Conservation (phyloP, 768 basidiomycete genomes). For the Phanerochaete sordida region DNA sequence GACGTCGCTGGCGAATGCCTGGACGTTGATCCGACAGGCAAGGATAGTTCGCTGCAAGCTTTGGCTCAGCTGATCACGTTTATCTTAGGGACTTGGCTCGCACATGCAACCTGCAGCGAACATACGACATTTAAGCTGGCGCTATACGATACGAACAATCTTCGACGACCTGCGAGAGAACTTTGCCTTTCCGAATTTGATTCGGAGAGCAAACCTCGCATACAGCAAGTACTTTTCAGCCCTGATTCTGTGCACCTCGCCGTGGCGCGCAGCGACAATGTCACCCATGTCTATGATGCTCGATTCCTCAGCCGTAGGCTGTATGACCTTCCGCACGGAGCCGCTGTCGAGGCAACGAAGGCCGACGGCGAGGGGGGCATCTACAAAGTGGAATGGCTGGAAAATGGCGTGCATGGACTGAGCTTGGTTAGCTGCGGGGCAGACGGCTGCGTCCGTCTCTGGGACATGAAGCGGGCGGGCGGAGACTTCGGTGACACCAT, state of each 20-base stretch:
- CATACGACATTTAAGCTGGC: background rate
- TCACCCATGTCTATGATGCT: constrained; percentile 58
- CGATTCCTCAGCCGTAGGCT: constrained; percentile 48
- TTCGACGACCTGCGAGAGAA: background rate
- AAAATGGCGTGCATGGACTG: constrained; percentile 33
- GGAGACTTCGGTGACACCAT: constrained; percentile 42
- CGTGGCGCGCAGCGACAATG: constrained; percentile 56
- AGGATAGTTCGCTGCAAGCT: background rate
- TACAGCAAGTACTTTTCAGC: constrained; percentile 51
- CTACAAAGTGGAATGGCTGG: constrained; percentile 51
- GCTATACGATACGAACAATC: background rate
- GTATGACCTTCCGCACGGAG: constrained; percentile 46
- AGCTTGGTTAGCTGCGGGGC: constrained; percentile 59
- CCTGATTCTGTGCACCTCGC: constrained; percentile 57
- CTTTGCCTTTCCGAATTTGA: background rate
- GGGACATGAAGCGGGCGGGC: constrained; percentile 51
- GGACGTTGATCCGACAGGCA: constrained; percentile 44
- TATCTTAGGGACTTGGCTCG: background rate
- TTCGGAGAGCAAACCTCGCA: constrained; percentile 27
- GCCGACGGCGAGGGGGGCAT: constrained; percentile 42
- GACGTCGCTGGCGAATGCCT: constrained; percentile 53
- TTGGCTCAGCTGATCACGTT: background rate
- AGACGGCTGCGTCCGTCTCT: constrained; percentile 70
- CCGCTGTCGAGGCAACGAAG: constrained; percentile 8
- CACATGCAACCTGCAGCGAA: background rate